Base-by-base conservation (phyloP, 257 asterid species). In the Sherardia arvensis region DNA sequence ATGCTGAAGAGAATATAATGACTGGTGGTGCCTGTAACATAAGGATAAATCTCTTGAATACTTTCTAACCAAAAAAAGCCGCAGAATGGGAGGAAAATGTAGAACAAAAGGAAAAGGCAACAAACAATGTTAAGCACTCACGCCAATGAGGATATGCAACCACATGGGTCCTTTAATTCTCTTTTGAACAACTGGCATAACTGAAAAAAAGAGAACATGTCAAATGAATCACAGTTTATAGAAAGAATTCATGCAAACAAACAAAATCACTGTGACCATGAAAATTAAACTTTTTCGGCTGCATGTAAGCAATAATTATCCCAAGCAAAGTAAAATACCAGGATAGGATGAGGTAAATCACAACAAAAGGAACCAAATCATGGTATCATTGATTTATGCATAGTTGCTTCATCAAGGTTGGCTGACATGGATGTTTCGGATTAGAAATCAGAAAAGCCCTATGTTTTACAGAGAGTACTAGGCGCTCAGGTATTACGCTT, bases 101-200 rank as follows among this genome's bases (percentile, higher is more conserved):
- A 53, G 33, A 60, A 20, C 33, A 15, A 68, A 59, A 26, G 65
- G 56, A 60, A 45, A 18, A 59, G 58, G 53, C 60, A 59, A 54
- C 22, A 11, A 53, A 20, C n/a, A 36, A 48, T 21, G 55, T 18
- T 2, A 2, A 66, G 53, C 40, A 78, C 95, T 84, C 82, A 91
- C 96, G 38, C 95, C 95, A 79, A 91, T 59, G 72, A 91, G 85
- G 79, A 88, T 83, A 73, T 91, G 98, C 72, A 88, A 38, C 96
- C 92, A 86, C 86, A 91, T 86, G 48, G 95, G 96, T 72, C 95
- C 98, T 86, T 74, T 86, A 69, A 88, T 73, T 86, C 86, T 67
- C 75, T 75, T 86, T 74, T 74, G 84, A 57, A 88, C 95, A 27
- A 85, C 48, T 15, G 98, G 96, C 96, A 86, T 91, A 55, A 84